phyloP scores from a whole-genome alignment of 768 basidiomycete species.

The Piloderma croceum region DNA sequence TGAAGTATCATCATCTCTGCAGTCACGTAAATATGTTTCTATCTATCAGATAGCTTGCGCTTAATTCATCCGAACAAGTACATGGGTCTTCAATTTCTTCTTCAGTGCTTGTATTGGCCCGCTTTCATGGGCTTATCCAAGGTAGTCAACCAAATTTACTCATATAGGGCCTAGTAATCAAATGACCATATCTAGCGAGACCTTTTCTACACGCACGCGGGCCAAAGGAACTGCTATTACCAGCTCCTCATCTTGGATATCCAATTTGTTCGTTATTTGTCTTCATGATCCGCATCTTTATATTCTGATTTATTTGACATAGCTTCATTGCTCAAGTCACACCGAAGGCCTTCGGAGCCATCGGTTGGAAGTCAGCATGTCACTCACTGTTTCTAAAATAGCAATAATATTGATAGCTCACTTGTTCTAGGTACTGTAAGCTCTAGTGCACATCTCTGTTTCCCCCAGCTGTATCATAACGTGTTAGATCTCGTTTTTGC shows the following conservation, averaged over 20 bases:
- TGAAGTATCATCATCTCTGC: slow-evolving; percentile 2
- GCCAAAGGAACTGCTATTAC: slow-evolving; percentile 42
- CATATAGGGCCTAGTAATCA: not conserved
- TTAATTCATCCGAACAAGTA: too few species aligned
- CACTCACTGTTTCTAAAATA: too few species aligned
- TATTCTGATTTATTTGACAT: not conserved
- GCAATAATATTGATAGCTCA: too few species aligned
- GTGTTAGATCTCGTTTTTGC: slow-evolving; percentile 37
- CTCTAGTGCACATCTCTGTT: too few species aligned
- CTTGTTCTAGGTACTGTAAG: too few species aligned
- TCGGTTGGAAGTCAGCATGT: slow-evolving; percentile 42
- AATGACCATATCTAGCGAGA: not conserved
- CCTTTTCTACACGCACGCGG: slow-evolving; percentile 34
- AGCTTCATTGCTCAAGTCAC: slow-evolving; percentile 44
- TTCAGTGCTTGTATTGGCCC: slow-evolving; percentile 42
- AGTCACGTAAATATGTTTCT: too few species aligned
- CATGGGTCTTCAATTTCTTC: slow-evolving; percentile 45
- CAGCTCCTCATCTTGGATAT: slow-evolving; percentile 40
- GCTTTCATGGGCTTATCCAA: slow-evolving; percentile 38
- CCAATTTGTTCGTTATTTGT: slow-evolving; percentile 31
- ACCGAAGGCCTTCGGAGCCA: slow-evolving; percentile 32
- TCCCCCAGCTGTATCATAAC: too few species aligned
- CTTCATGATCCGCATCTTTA: too few species aligned
- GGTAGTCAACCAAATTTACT: slow-evolving; percentile 9
- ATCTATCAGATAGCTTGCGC: too few species aligned